Evolutionary conservation across 345 rosid genomes (phyloP), one percentile per base, ranked within the genome.

Genomic region (Lumnitzera racemosa): DNA sequence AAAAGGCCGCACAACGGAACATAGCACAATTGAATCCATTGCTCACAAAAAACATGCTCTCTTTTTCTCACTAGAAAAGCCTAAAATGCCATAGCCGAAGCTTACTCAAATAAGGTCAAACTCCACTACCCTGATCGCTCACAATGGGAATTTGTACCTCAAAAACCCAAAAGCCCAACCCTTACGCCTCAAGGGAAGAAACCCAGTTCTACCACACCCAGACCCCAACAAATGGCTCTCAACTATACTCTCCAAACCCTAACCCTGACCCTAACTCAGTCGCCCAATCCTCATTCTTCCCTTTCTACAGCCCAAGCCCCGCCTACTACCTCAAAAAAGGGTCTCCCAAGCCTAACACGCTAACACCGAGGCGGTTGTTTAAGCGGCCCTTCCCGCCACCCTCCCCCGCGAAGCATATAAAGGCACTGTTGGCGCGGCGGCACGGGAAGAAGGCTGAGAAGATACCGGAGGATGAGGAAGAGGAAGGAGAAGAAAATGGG

Each of bases 361-460:
- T 80, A 56, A 87, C 99, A 49, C 99, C 99, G 29, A 74, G 80
- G 67, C 77, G 88, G 36, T 64, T 84, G 65, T 80, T 94, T 61
- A 78, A 72, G 70, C 76, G 83, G 52, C 82, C 95, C 13, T 83
- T 92, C 61, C 89, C 91, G 15, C 99, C 99, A 24, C 97, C 91
- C 0, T 95, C 99, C 2, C 97, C 97, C 6, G 95, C 99, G 47
- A 95, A 85, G 76, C 97, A 95, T 73, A 86, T 95, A 16, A 69
- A 79, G 20, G 90, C 92, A 1, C 87, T 85, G 56, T 78, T 90
- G 25, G 78, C 89, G 52, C 69, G 88, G 66, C 76, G 84, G 68
- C 74, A 70, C 62, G 69, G 51, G 49, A 78, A 66, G 68, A 82
- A 82, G 53, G 60, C 71, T 49, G 71, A 58, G 66, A 13, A 71